Conservation (phyloP, 768 basidiomycete genomes). For the Tulasnella sp. region DNA sequence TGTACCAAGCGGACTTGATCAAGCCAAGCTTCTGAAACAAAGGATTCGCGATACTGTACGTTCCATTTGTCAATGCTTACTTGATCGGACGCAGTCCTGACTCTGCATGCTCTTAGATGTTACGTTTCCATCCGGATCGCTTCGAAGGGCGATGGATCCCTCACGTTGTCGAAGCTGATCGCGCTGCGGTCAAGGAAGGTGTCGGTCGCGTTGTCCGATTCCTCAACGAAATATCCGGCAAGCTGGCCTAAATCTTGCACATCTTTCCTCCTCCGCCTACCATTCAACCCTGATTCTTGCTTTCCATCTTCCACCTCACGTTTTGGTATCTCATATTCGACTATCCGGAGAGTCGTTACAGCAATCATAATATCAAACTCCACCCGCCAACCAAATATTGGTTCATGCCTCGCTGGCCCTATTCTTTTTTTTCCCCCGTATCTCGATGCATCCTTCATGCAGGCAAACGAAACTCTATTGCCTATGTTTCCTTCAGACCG, state of each 20-base stretch:
- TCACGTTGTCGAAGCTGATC: slow-evolving; percentile 11
- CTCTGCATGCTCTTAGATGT: not conserved
- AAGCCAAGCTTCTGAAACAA: slow-evolving; percentile 11
- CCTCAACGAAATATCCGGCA: slow-evolving; percentile 10
- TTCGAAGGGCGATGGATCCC: slow-evolving; percentile 15
- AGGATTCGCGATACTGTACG: slow-evolving; percentile 10
- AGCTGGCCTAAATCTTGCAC: not conserved
- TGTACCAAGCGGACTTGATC: not conserved
- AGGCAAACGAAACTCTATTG: too few species aligned
- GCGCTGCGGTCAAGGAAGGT: slow-evolving; percentile 12
- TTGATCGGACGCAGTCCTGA: not conserved
- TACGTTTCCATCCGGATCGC: slow-evolving; percentile 18
- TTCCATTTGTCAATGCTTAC: not conserved
- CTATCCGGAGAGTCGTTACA: not conserved
- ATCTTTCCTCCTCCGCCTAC: too few species aligned
- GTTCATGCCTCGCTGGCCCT: too few species aligned
- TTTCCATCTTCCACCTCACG: too few species aligned
- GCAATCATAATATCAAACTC: not conserved
- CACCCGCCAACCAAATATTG: not conserved
- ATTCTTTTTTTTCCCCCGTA: too few species aligned
- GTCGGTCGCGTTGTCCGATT: slow-evolving; percentile 13
- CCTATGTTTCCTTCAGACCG: too few species aligned
- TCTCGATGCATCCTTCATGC: too few species aligned
- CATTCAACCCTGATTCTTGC: not conserved
- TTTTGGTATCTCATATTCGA: not conserved